These are phyloP conservation scores for Kluyveromyces starmeri DNA, from an alignment of 805 yeast genomes.

Conservation along the genomic window DNA sequence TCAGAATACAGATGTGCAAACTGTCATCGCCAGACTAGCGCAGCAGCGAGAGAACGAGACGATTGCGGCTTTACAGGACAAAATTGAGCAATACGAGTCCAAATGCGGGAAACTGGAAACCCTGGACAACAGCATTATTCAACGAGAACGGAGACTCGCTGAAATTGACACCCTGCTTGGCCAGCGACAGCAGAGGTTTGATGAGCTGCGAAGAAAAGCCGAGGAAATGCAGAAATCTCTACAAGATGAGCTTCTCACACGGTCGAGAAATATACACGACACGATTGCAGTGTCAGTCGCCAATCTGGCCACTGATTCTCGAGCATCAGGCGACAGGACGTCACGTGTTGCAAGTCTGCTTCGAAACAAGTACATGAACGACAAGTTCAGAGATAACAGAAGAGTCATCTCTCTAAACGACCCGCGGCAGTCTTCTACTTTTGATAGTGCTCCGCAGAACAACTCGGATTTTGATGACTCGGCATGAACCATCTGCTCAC, in stretches of 20 bases:
- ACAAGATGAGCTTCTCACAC: conserved; percentile 4
- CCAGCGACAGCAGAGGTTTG: conserved; percentile 4
- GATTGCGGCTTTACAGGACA: background rate
- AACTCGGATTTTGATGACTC: conserved; percentile 4
- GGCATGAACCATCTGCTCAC: too few relatives aligned
- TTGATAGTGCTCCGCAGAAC: background rate
- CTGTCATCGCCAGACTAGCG: background rate
- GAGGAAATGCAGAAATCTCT: conserved; percentile 6
- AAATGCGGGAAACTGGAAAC: background rate
- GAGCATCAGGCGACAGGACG: background rate
- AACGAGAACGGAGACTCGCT: conserved; percentile 8
- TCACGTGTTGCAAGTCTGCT: conserved; percentile 8
- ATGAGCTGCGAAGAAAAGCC: conserved; percentile 4
- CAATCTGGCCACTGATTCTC: background rate
- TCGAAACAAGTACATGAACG: conserved; percentile 7
- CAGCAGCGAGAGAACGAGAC: background rate
- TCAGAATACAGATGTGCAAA: background rate
- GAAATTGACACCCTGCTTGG: conserved; percentile 5
- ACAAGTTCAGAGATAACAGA: conserved; percentile 1
- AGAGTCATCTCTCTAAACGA: conserved; percentile 8
- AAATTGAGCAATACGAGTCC: background rate
- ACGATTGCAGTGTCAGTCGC: conserved; percentile 7
- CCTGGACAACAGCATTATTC: conserved; percentile 4
- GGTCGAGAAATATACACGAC: conserved; percentile 8
- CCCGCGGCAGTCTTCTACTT: background rate